Conservation (phyloP, 805 yeast species). For the Ogataea degrootiae region DNA sequence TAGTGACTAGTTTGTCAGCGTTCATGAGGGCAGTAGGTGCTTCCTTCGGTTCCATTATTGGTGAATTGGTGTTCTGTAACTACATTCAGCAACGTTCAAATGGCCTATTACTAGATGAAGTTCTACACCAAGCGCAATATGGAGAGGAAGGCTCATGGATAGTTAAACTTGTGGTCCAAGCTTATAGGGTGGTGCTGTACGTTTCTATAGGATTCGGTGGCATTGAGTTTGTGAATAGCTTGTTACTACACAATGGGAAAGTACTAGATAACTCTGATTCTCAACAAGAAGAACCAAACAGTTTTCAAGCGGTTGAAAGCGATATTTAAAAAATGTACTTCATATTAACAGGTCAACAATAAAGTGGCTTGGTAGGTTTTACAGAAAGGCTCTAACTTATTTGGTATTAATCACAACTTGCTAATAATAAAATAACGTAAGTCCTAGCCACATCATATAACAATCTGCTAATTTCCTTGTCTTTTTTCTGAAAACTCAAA, state of each 20-base stretch:
- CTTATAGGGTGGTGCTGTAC: slow-evolving; percentile 16
- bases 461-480: too few relatives aligned
- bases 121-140: slow-evolving; percentile 3
- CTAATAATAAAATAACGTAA: too few relatives aligned
- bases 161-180: slow-evolving; percentile 9
- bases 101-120: background rate
- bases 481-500: too few relatives aligned
- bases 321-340: too few relatives aligned
- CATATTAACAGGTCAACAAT: too few relatives aligned
- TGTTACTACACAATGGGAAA: slow-evolving; percentile 7
- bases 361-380: too few relatives aligned
- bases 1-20: slow-evolving; percentile 43
- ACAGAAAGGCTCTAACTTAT: too few relatives aligned
- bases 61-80: slow-evolving; percentile 34
- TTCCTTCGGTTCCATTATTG: slow-evolving; percentile 40
- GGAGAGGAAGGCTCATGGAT: background rate
- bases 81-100: slow-evolving; percentile 5
- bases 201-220: slow-evolving; percentile 17
- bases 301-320: too few relatives aligned
- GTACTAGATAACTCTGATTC: background rate
- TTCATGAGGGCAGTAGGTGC: slow-evolving; percentile 46
- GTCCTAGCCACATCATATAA: too few relatives aligned
- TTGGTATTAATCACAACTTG: too few relatives aligned
- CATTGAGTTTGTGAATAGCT: slow-evolving; percentile 8
- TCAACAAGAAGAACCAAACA: background rate